Evolutionary conservation across 2,329 filamentous ascomycete genomes (phyloP), one percentile per base, ranked within the genome.

Genomic region (Pleomassaria siparia): DNA sequence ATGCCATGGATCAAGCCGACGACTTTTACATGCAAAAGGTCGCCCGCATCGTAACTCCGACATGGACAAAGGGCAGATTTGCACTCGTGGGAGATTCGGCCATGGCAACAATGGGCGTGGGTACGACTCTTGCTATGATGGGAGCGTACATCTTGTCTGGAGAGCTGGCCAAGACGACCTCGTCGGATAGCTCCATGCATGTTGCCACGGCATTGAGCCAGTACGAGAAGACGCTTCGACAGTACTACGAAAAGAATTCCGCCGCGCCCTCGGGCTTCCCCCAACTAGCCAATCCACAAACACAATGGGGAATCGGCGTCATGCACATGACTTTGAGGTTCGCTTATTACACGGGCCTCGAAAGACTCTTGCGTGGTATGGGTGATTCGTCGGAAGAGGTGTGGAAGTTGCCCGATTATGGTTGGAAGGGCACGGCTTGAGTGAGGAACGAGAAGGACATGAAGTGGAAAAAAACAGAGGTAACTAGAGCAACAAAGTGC

Each of bases 1-100:
- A 64, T 9, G 71, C 54, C 1, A 70, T 77, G 65, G 50, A 65
- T 18, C 53, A 55, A 2, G 55, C 69, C 0, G 52, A 69, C 1
- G 69, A 76, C 46, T 76, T 75, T 54, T 76, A 76, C 56, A 72
- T 66, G 46, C 60, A 71, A 15, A 63, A 69, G 12, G 46, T 66
- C 11, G 62, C 57, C 12, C 60, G 67, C 29, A 59, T 72, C 42
- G 60, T 59, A 25, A 50, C 69, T 18, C 46, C 56, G 4, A 20
- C 51, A 16, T 71, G 65, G 67, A 58, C 59, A 1, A 52, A 53
- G 13, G 62, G 60, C 6, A 60, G 66, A 2, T 55, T 59, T 13
- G 67, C 46, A 2, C 55, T 70, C 13, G 45, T 70, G 2, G 69
- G 69, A 9, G 69, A 72, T 43, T 62, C 69, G 2, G 73, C 63